Evolutionary conservation across 495 filamentous ascomycete species (phyloP).

Genomic region (Aspergillus funiculosus): DNA sequence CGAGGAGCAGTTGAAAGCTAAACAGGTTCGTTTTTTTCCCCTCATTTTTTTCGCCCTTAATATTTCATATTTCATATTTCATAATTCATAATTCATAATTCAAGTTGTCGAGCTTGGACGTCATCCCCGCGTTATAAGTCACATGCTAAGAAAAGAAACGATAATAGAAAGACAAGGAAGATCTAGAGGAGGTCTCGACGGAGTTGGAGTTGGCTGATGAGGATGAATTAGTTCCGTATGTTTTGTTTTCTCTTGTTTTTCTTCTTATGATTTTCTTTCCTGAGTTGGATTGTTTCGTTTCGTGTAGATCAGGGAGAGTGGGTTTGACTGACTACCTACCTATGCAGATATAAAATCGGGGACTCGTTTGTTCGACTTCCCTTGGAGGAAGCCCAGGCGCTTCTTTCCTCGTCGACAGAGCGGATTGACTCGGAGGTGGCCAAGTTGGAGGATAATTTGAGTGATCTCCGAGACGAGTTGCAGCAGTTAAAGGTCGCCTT

Average conservation of each 20-base stretch:
- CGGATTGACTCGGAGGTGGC: slow-evolving; percentile 69
- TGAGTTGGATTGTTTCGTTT: not conserved
- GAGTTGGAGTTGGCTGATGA: slow-evolving; percentile 95
- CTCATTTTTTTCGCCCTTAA: slow-evolving; percentile 3
- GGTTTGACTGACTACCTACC: not conserved
- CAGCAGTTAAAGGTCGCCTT: slow-evolving; percentile 77
- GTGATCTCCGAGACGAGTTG: slow-evolving; percentile 76
- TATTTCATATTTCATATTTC: not conserved
- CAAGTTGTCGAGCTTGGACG: not conserved
- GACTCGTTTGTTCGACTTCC: slow-evolving; percentile 89
- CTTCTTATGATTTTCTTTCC: not conserved
- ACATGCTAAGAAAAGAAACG: slow-evolving; percentile 1
- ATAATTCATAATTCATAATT: not conserved
- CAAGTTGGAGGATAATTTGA: slow-evolving; percentile 68
- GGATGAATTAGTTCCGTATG: slow-evolving; percentile 84
- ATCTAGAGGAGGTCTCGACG: slow-evolving; percentile 82
- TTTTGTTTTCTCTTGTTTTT: slow-evolving; percentile 6
- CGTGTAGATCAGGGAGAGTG: not conserved
- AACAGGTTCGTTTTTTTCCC: slow-evolving; percentile 53
- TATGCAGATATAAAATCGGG: slow-evolving; percentile 92
- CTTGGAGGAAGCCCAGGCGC: slow-evolving; percentile 73
- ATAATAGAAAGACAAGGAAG: slow-evolving; percentile 92
- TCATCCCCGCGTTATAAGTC: too few species aligned
- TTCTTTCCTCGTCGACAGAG: slow-evolving; percentile 65
- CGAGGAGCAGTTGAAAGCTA: slow-evolving; percentile 75